Evolutionary conservation across 176 grass and related monocot species (phyloP), one percentile per base, ranked within the genome.

Genomic region (Leersia perrieri): DNA sequence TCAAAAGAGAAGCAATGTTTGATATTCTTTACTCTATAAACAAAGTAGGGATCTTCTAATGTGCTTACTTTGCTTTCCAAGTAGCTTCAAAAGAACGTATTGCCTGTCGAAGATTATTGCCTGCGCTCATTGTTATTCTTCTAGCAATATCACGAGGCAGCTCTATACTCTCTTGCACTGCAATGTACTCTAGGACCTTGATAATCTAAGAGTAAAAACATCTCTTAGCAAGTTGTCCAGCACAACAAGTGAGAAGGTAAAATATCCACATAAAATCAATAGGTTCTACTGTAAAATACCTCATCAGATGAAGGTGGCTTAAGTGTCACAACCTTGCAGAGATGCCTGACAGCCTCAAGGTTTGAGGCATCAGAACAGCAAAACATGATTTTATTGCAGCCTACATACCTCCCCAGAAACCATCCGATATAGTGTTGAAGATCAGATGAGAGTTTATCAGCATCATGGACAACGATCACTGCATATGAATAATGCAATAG

Each of bases 81-180:
- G 86, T 88, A 70, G 92, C 88, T 86, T 94, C 92, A 65, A 91
- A 94, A 63, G 92, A 91, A 72, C 86, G 92, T 80, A 94, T 91
- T 91, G 92, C 79, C 51, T 94, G 92, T 70, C 79, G 70, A 69
- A 90, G 92, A 81, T 94, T 94, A 73, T 86, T 72, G 47, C 69
- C 86, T 63, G 92, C 77, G 3, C 77, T 80, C 1, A 66, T 51
- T 74, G 79, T 84, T 69, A 94, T 88, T 66, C 82, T 90, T 68
- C 60, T 91, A 13, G 88, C 82, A 41, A 94, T 55, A 83, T 83
- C 74, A 32, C 45, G 15, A 76, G 88, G 72, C 65, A 94, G 83
- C 80, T 91, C 78, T 77, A 94, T 90, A 60, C 20, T 30, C 68
- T 94, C 91, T 80, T 88, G 74, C 3, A 25, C 86, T 18, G 88